phyloP scores from a whole-genome alignment of 2,329 filamentous ascomycete genomes.

The Colletotrichum plurivorum region DNA sequence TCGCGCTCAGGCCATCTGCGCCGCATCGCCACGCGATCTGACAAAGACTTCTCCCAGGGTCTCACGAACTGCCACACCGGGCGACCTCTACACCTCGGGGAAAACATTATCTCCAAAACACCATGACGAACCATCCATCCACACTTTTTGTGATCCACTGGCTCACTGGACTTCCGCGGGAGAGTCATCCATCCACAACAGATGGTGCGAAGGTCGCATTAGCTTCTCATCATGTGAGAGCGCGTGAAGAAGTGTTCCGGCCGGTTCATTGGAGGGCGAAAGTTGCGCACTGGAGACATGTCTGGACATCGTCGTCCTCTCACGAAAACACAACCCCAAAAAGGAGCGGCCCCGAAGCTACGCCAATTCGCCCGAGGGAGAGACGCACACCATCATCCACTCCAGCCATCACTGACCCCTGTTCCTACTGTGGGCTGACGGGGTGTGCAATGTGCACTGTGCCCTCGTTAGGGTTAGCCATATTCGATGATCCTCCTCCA shows the following conservation, averaged over 20 bases:
- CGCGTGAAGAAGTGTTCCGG: conserved; percentile 26
- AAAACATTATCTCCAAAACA: conserved; percentile 7
- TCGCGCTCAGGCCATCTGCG: conserved; percentile 35
- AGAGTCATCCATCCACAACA: conserved; percentile 36
- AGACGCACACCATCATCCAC: conserved; percentile 19
- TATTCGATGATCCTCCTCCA: conserved; percentile 36
- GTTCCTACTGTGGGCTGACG: conserved; percentile 14
- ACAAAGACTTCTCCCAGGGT: conserved; percentile 24
- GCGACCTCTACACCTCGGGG: neutral
- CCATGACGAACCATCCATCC: conserved; percentile 7
- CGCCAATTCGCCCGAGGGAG: conserved; percentile 6
- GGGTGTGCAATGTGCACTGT: conserved; percentile 31
- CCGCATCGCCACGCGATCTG: conserved; percentile 37
- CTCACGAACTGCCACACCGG: conserved; percentile 9
- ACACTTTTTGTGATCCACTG: conserved; percentile 18
- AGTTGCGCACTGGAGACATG: conserved; percentile 23
- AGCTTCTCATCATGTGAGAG: conserved; percentile 40
- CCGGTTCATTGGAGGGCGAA: conserved; percentile 25
- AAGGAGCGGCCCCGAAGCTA: conserved; percentile 5
- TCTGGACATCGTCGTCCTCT: conserved; percentile 12
- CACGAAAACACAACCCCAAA: conserved; percentile 5
- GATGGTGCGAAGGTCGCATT: conserved; percentile 39
- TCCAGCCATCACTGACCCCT: conserved; percentile 13
- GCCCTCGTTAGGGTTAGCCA: conserved; percentile 28
- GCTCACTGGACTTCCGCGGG: conserved; percentile 19